Percentiles rank a stretch among this genome's conserved stretches.
Evolutionary conservation across 495 filamentous ascomycete genomes (phyloP).

Genomic region (Penicillium waksmanii): DNA sequence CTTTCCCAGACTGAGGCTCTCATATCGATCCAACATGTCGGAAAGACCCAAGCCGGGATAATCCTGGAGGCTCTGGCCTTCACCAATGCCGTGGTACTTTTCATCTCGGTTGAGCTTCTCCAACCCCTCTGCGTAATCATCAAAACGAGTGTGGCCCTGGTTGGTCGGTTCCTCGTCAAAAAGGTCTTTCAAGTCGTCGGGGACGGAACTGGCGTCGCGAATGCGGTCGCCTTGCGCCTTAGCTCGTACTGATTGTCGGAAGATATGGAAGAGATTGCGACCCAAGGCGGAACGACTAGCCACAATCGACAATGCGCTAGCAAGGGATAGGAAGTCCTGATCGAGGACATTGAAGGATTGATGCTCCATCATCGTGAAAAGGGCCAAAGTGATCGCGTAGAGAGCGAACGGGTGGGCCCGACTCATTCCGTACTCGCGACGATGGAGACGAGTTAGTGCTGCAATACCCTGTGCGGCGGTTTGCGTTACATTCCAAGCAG

Average conservation of each 20-base stretch:
- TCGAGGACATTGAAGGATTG: constrained; percentile 43
- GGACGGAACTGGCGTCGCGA: constrained; percentile 24
- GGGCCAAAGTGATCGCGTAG: constrained; percentile 49
- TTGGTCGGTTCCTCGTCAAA: constrained; percentile 38
- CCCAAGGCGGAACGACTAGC: constrained; percentile 46
- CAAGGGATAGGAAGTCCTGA: constrained; percentile 41
- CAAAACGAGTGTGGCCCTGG: constrained; percentile 28
- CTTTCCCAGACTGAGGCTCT: constrained; percentile 46
- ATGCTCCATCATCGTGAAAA: constrained; percentile 45
- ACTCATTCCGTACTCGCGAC: constrained; percentile 42
- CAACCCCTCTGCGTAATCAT: constrained; percentile 42
- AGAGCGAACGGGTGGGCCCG: constrained; percentile 49
- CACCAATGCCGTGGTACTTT: constrained; percentile 38
- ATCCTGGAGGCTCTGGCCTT: constrained; percentile 25
- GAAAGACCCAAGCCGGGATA: constrained; percentile 35
- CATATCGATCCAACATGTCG: constrained; percentile 50
- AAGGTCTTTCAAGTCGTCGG: constrained; percentile 43
- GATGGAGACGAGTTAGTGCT: constrained; percentile 36
- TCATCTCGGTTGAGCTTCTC: constrained; percentile 43
- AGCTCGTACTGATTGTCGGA: constrained; percentile 40
- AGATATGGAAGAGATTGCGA: constrained; percentile 46
- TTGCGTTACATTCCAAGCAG: constrained; percentile 26
- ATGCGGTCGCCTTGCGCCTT: constrained; percentile 39
- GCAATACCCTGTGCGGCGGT: constrained; percentile 41
- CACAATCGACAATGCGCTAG: constrained; percentile 42